phyloP scores from a whole-genome alignment of 2,329 filamentous ascomycete genomes.

The Cercospora canescens region DNA sequence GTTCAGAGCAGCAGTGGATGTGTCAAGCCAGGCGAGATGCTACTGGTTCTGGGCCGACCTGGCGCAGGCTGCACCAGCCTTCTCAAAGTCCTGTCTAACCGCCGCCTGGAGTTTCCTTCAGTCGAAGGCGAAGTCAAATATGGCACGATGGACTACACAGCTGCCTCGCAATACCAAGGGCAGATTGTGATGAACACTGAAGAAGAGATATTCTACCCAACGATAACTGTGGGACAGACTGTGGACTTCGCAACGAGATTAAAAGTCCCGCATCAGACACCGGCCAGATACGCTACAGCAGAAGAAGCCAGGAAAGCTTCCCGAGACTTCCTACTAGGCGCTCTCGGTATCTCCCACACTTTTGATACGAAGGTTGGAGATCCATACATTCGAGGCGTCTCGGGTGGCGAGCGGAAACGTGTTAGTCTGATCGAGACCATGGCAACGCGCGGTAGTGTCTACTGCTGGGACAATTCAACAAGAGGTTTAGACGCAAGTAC shows the following conservation, averaged over 20 bases:
- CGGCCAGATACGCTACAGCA: slow-evolving; percentile 35
- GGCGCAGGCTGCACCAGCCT: slow-evolving; percentile 62
- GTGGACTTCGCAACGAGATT: slow-evolving; percentile 57
- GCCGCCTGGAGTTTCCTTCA: slow-evolving; percentile 44
- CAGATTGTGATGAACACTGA: slow-evolving; percentile 50
- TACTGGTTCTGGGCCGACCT: slow-evolving; percentile 34
- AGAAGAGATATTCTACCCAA: slow-evolving; percentile 55
- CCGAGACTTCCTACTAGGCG: slow-evolving; percentile 58
- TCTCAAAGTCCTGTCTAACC: slow-evolving; percentile 68
- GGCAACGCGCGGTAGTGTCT: slow-evolving; percentile 58
- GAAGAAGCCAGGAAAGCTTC: slow-evolving; percentile 49
- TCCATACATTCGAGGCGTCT: slow-evolving; percentile 65
- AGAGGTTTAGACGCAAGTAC: slow-evolving; percentile 66
- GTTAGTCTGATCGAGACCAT: slow-evolving; percentile 68
- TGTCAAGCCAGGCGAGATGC: slow-evolving; percentile 60
- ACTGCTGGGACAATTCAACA: slow-evolving; percentile 69
- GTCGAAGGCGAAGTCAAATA: slow-evolving; percentile 62
- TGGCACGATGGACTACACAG: slow-evolving; percentile 47
- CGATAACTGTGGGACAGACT: slow-evolving; percentile 58
- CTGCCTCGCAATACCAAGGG: slow-evolving; percentile 46
- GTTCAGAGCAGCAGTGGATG: slow-evolving; percentile 63
- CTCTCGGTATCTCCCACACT: slow-evolving; percentile 61
- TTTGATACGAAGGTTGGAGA: slow-evolving; percentile 67
- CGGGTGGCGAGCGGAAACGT: slow-evolving; percentile 68
- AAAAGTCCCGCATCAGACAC: slow-evolving; percentile 48